Percentiles rank a stretch among this genome's conserved stretches.
Evolutionary conservation across 2,329 filamentous ascomycete genomes (phyloP).

Genomic region (Scedosporium aurantiacum): DNA sequence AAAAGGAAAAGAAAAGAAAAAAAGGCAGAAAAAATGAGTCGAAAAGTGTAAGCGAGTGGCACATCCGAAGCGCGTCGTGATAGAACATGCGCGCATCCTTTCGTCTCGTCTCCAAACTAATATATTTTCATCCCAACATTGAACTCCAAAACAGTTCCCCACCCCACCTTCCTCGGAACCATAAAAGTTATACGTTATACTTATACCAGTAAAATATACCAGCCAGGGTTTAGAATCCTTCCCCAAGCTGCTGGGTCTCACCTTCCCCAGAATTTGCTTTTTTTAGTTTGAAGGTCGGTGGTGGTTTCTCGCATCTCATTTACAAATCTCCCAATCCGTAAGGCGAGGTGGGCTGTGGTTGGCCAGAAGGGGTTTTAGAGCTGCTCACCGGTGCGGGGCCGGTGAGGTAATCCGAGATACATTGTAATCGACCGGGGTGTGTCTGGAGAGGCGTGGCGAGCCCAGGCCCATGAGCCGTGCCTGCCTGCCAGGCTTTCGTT

Average conservation of each 20-base stretch:
- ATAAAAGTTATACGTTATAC: too few relatives aligned
- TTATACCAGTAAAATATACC: not conserved
- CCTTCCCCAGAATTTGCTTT: not conserved
- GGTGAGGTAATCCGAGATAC: too few relatives aligned
- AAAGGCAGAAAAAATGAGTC: not conserved
- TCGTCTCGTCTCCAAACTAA: not conserved
- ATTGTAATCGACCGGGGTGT: not conserved
- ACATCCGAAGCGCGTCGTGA: not conserved
- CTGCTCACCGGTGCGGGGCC: slow-evolving; percentile 5
- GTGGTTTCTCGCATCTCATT: not conserved
- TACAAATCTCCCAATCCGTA: not conserved
- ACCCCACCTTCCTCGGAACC: not conserved
- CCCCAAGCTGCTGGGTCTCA: not conserved
- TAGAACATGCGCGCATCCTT: not conserved
- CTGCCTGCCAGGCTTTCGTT: not conserved
- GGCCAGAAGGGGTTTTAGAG: not conserved
- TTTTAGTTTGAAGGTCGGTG: not conserved
- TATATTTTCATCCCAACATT: not conserved
- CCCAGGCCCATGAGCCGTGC: slow-evolving; percentile 1
- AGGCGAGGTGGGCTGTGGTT: not conserved
- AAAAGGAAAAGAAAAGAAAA: not conserved
- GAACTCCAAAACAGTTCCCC: not conserved
- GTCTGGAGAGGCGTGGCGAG: not conserved
- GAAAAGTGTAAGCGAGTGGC: not conserved
- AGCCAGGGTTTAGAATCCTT: not conserved